Evolutionary conservation across 148 eudicot genomes (phyloP), one percentile per base, ranked within the genome.

Genomic region (Vaccinium vitisidaea): DNA sequence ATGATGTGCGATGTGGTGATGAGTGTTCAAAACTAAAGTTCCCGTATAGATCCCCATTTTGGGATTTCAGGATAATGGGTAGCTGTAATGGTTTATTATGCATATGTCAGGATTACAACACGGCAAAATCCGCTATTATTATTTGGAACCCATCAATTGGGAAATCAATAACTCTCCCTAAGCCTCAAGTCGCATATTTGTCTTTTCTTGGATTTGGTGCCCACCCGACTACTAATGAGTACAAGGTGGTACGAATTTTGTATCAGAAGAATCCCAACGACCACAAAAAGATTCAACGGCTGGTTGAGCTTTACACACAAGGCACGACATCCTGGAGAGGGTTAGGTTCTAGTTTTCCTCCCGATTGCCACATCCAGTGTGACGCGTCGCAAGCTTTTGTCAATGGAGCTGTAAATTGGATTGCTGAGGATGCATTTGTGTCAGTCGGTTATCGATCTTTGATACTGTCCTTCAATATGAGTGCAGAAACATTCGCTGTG

Each of bases 61-160:
- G 82, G 75, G 87, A 86, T 88, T 82, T 84, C 79, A 75, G 88
- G 50, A 56, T 89, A 13, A 86, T 87, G 27, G 88, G 89, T 23
- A 55, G 63, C 59, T 90, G 84, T 48, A 80, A 90, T 27, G 91
- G 90, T 3, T 52, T 90, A 43, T 10, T 90, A 1, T 90, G 91
- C 58, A 77, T 90, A 39, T 4, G 84, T 56, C 4, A 39, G 0
- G 88, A 89, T 52, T 73, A 67, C 9, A 79, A 63, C 80, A 53
- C 16, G 5, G 52, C 46, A 63, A n/a, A 52, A 4, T 1, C 48
- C 7, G 19, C 11, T 2, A 52, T 83, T 65, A 30, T 76, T 76
- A 14, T 88, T 1, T 88, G 90, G 88, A 88, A 88, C 76, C 90
- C 88, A 39, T 84, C 84, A 11, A 76, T 88, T 84, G 19, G 84